Conservation (phyloP, 352 stramenopile species). For the Globisporangium lucens region DNA sequence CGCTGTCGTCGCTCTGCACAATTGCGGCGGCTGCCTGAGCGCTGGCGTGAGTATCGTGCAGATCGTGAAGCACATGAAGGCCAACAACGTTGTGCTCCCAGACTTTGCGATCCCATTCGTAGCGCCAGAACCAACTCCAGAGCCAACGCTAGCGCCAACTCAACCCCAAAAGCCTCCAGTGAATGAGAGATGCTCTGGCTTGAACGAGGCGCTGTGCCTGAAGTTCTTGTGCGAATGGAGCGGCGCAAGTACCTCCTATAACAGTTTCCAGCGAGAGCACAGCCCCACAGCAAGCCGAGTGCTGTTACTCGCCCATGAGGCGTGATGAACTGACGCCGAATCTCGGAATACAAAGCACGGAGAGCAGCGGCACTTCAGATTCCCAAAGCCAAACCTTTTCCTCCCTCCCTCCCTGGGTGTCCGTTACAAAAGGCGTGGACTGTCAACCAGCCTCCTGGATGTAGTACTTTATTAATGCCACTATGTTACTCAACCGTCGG, state of each 20-base stretch:
- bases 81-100: constrained; percentile 25
- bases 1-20: constrained; percentile 42
- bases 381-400: too few species aligned
- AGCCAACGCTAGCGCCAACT: not conserved
- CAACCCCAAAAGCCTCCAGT: not conserved
- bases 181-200: not conserved
- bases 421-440: not conserved
- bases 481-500: not conserved
- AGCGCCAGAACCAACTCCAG: not conserved
- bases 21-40: constrained; percentile 40
- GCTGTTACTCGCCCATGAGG: too few species aligned
- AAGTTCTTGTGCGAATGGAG: not conserved
- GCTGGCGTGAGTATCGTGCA: constrained; percentile 30
- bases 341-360: not conserved
- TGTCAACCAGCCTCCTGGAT: too few species aligned
- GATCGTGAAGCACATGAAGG: constrained; percentile 25
- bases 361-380: not conserved
- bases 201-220: not conserved
- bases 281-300: not conserved
- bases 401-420: not conserved
- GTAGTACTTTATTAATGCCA: not conserved
- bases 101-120: not conserved
- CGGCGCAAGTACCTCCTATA: not conserved
- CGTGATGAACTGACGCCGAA: not conserved
- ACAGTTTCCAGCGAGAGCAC: not conserved